Evolutionary conservation across 371 early-diverging fungal genomes (phyloP).

Genomic region (Catenaria anguillulae): DNA sequence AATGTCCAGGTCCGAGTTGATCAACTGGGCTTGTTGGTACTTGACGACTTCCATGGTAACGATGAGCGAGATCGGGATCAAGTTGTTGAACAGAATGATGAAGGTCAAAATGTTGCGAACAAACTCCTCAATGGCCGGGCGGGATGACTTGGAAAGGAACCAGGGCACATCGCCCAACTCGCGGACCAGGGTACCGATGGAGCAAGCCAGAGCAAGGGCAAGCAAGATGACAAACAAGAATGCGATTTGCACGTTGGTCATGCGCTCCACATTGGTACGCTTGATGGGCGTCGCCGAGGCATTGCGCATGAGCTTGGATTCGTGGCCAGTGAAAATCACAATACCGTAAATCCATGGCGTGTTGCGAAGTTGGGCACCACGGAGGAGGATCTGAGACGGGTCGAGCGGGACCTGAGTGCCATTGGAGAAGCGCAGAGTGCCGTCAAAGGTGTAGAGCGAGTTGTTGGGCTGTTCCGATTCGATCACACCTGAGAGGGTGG

Average conservation of each 20-base stretch:
- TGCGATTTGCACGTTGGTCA: slow-evolving; percentile 84
- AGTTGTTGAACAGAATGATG: slow-evolving; percentile 73
- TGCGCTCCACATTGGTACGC: slow-evolving; percentile 36
- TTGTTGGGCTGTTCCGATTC: slow-evolving; percentile 75
- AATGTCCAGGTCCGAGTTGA: slow-evolving; percentile 72
- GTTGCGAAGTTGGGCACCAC: slow-evolving; percentile 66
- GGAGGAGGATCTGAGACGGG: slow-evolving; percentile 61
- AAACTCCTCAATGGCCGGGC: slow-evolving; percentile 1
- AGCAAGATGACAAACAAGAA: slow-evolving; percentile 77
- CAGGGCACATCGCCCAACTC: background rate
- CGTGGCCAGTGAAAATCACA: slow-evolving; percentile 78
- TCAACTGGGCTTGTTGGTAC: slow-evolving; percentile 58
- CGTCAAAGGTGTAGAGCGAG: slow-evolving; percentile 72
- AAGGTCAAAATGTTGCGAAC: slow-evolving; percentile 61
- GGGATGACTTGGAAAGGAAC: background rate
- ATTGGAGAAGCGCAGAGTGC: slow-evolving; percentile 44
- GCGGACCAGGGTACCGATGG: slow-evolving; percentile 47
- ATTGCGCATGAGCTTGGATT: slow-evolving; percentile 76
- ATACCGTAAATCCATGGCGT: slow-evolving; percentile 73
- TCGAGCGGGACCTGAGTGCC: slow-evolving; percentile 48
- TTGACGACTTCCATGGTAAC: slow-evolving; percentile 88
- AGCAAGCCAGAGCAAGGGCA: slow-evolving; percentile 67
- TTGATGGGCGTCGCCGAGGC: slow-evolving; percentile 62
- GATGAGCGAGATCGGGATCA: slow-evolving; percentile 76
- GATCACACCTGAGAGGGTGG: slow-evolving; percentile 33